Evolutionary conservation across 1,139 yeast species (phyloP).

Genomic region (Ogataea hybrid): DNA sequence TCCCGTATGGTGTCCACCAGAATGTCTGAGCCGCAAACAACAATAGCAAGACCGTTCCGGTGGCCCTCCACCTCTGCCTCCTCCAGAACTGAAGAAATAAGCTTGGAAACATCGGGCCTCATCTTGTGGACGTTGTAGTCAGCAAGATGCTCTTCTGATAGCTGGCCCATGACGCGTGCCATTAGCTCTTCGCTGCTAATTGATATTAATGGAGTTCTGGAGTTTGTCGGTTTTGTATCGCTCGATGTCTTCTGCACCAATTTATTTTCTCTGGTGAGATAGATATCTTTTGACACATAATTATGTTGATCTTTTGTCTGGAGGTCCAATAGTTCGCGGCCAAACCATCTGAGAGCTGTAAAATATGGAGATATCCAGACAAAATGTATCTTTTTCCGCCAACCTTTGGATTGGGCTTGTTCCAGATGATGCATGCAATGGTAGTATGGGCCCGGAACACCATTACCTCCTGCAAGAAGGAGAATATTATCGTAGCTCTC

Average conservation of each 20-base stretch:
- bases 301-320: slow-evolving; percentile 22
- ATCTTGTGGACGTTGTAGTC: slow-evolving; percentile 2
- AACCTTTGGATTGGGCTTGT: slow-evolving; percentile 3
- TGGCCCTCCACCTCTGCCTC: slow-evolving; percentile 2
- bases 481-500: slow-evolving; percentile 38
- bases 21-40: slow-evolving; percentile 52
- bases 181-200: slow-evolving; percentile 3
- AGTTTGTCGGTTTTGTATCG: background rate
- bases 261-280: slow-evolving; percentile 38
- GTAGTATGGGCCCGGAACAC: slow-evolving; percentile 47
- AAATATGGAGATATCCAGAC: slow-evolving; percentile 53
- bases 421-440: slow-evolving; percentile 37
- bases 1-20: slow-evolving; percentile 52
- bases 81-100: slow-evolving; percentile 7
- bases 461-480: slow-evolving; percentile 47
- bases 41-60: slow-evolving; percentile 35
- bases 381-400: slow-evolving; percentile 34
- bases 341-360: slow-evolving; percentile 47
- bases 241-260: background rate
- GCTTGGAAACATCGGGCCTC: slow-evolving; percentile 13
- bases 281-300: slow-evolving; percentile 34
- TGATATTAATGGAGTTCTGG: slow-evolving; percentile 2
- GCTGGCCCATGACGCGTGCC: slow-evolving; percentile 8
- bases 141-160: slow-evolving; percentile 5
- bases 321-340: slow-evolving; percentile 43